Percentiles rank a stretch among this genome's conserved stretches.
Conservation (phyloP, 805 yeast genomes). For the Saturnispora mendoncae region DNA sequence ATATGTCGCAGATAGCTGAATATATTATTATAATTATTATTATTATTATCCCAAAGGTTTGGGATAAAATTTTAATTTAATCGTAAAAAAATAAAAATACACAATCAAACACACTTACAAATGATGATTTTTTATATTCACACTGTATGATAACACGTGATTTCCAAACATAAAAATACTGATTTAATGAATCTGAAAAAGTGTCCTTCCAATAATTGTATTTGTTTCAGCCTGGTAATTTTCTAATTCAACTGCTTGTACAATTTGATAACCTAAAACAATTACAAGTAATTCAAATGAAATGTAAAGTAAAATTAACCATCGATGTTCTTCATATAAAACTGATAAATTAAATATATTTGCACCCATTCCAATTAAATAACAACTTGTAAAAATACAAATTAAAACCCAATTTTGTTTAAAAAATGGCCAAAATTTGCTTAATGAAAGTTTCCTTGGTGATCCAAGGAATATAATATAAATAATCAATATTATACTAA, state of each 20-base stretch:
- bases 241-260: constrained; percentile 2
- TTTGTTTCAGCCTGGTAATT: constrained; percentile 5
- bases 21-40: constrained; percentile 29
- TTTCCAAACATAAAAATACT: constrained; percentile 36
- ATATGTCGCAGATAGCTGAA: constrained; percentile 36
- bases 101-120: constrained; percentile 25
- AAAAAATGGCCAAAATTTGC: constrained; percentile 3
- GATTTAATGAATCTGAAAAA: constrained; percentile 45
- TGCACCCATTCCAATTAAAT: not conserved
- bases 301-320: constrained; percentile 1
- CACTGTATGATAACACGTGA: constrained; percentile 44
- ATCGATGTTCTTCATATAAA: not conserved
- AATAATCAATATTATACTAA: not conserved
- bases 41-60: constrained; percentile 27
- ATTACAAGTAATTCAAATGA: constrained; percentile 1
- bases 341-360: not conserved
- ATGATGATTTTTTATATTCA: constrained; percentile 33
- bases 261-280: constrained; percentile 2
- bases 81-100: constrained; percentile 19
- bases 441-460: constrained; percentile 1
- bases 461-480: constrained; percentile 4
- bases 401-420: constrained; percentile 1
- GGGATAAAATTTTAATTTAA: no score
- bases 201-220: constrained; percentile 5
- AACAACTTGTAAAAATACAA: not conserved